Base-by-base conservation (phyloP, 2,329 filamentous ascomycete genomes). In the Samsoniella hepiali region DNA sequence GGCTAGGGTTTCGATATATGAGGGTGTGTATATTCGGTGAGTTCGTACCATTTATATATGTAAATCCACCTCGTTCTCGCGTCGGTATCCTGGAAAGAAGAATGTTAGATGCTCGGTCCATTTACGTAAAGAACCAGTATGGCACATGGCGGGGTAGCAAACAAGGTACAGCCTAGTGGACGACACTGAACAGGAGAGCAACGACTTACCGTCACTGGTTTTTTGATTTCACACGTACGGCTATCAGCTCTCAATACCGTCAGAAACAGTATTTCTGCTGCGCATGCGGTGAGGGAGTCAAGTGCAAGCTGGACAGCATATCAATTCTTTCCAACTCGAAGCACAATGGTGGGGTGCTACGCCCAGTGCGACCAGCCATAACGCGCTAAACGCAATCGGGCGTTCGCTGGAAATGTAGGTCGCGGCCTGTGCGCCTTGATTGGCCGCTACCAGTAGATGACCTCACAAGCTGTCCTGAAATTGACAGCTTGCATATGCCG, bases 381-480 rank as follows among this genome's bases (percentile, higher is more conserved):
- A n/a, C 11, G 11, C 59, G 59, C 59, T 62, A 62, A 56, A 31
- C 59, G 40, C 51, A 55, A 56, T 62, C 32, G 32, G 32, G 59
- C n/a, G 47, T 40, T 22, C 15, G 42, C 42, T 29, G 29, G 27
- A 27, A 36, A 22, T 58, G 27, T 15, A 22, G 38, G 27, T 15
- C 13, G 38, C 32, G 15, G 56, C 44, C 34, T 59, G 45, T 10
- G 51, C 15, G 13, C 47, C 47, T n/a, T 13, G 47, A 44, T 32
- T 44, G 49, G 58, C 58, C 22, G 38, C 59, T 55, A 22, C 22
- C 22, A 22, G 22, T 22, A 15, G 40, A 56, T 62, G 59, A 62
- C 59, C 59, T 62, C 59, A 62, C 51, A 55, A 62, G 59, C 59
- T 56, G 51, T 55, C 59, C 58, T 31, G 29, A 63, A 62, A 49